Evolutionary conservation across 345 rosid species (phyloP), one percentile per base, ranked within the genome.

Genomic region (Arabidopsis suecica): DNA sequence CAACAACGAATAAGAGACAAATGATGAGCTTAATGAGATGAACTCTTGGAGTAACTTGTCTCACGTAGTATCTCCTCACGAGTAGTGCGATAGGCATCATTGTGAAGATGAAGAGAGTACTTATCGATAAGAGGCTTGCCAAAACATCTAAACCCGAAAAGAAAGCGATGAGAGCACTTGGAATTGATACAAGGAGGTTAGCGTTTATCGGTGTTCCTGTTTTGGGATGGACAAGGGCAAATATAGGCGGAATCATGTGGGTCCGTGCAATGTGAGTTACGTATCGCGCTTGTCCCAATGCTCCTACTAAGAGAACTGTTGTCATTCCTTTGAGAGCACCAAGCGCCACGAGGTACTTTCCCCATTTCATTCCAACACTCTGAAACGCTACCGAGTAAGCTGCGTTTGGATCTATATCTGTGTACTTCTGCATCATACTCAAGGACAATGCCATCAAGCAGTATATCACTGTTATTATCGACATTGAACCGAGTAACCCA

Each of bases 241-340:
- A 81, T 55, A 82, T 42, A 2, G 93, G 91, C 0, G 91, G 93
- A 14, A 81, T 83, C 93, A 90, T 84, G 65, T 90, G 96, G 0
- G 91, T 86, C 5, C 91, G 73, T 1, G 84, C 89, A 2, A 90
- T 88, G 51, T 85, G 93, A 4, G 93, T 90, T 61, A 88, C 79
- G 22, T 90, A 90, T 0, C 91, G 71, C 2, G 93, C 91, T 63
- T 90, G 96, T 22, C 89, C 89, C 0, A 88, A 51, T 1, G 85
- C 72, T 18, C 80, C 77, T 54, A 83, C 89, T 6, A 86, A 77
- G 48, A 90, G 76, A 32, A 81, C 88, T 0, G 91, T 84, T 5
- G 89, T 88, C 93, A 85, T 90, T 0, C 93, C 96, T 45, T 90
- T 81, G 30, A 90, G 70, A 20, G 93, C 96, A 13, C 93, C 96